Base-by-base conservation (phyloP, 768 basidiomycete species). In the Cystobasidium onofrii region DNA sequence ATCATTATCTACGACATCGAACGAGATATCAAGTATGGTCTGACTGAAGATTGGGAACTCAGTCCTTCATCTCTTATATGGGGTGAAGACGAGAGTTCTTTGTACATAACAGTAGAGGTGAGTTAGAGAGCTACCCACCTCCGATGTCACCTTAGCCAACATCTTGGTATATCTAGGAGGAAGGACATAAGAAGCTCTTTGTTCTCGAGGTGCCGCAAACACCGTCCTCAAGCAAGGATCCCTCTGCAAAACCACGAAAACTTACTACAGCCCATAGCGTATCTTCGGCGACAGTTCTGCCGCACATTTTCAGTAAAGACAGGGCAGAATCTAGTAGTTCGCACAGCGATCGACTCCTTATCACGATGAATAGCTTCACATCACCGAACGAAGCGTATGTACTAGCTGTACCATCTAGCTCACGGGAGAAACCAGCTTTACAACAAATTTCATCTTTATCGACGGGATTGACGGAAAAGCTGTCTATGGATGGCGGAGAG, bases 11-110 rank as follows among this genome's bases (percentile, higher is more conserved):
- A 88, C 77, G 90, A 94, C 78, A 82, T 95, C 18, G 80, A 81
- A 52, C 86, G 85, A 75, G 82, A 86, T n/a, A 84, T 89, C 17
- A 84, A 88, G 33, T 89, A 85, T 78, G 90, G 88, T 0, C 82
- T 92, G 64, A 90, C 91, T 0, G 88, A 90, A 77, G 79, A 84
- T 44, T 98, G 93, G 94, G 92, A 96, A 80, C 86, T 90, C 29
- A 90, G 90, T 36, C 78, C 79, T 6, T 3, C n/a, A 1, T 20
- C 15, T 1, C 29, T 79, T 34, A 43, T 52, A 7, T 79, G 78
- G 78, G 34, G 57, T 1, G 55, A 72, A 33, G 69, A 76, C 31
- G 76, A 76, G 1, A 25, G 65, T 27, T 39, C 44, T 20, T 44
- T 78, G 36, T 91, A 89, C 80, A 82, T 90, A 74, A 86, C 87